These are phyloP conservation scores for Dryas alaskensis DNA, from an alignment of 306 rosid species.

Conservation along the genomic window DNA sequence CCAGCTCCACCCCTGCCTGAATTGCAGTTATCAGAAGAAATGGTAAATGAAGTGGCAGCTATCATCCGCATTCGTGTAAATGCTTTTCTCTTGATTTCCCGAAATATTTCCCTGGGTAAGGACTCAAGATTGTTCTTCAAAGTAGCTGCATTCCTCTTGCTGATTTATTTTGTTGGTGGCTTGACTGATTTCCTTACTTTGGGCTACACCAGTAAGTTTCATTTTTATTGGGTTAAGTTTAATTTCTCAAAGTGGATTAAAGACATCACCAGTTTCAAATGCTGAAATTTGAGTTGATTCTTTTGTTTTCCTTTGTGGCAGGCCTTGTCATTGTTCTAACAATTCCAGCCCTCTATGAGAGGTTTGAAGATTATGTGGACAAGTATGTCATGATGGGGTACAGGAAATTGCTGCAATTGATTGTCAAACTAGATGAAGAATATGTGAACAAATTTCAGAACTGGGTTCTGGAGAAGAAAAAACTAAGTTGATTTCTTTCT, in stretches of 20 bases:
- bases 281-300: slow-evolving; percentile 10
- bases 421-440: slow-evolving; percentile 54
- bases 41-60: slow-evolving; percentile 57
- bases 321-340: slow-evolving; percentile 78
- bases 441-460: slow-evolving; percentile 44
- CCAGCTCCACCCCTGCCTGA: slow-evolving; percentile 95
- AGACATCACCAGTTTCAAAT: slow-evolving; percentile 1
- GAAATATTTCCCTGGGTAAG: slow-evolving; percentile 71
- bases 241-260: background rate
- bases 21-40: slow-evolving; percentile 78
- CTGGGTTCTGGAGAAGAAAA: slow-evolving; percentile 69
- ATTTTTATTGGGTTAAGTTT: slow-evolving; percentile 16
- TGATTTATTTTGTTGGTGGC: slow-evolving; percentile 70
- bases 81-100: slow-evolving; percentile 62
- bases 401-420: slow-evolving; percentile 51
- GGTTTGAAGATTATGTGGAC: slow-evolving; percentile 69
- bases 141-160: slow-evolving; percentile 67
- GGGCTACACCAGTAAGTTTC: slow-evolving; percentile 67
- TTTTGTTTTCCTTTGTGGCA: slow-evolving; percentile 38
- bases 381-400: slow-evolving; percentile 47
- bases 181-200: slow-evolving; percentile 82
- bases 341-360: slow-evolving; percentile 77
- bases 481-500: slow-evolving; percentile 52
- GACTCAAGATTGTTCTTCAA: slow-evolving; percentile 74
- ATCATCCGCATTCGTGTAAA: slow-evolving; percentile 56